phyloP scores from a whole-genome alignment of 805 yeast species.

The Candida mattraensis region DNA sequence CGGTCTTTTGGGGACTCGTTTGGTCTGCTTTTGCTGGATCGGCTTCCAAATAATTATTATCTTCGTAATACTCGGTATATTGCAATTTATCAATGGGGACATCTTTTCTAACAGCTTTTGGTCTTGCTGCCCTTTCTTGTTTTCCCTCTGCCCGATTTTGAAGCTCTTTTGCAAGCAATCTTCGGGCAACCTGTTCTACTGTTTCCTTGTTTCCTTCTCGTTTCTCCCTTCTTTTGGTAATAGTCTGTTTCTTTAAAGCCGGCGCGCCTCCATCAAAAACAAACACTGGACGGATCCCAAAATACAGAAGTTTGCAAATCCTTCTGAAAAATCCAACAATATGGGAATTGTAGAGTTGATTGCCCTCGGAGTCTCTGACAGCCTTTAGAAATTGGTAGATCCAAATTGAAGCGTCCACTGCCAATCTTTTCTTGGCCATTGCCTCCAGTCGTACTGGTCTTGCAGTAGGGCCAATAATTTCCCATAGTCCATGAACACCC shows the following conservation, averaged over 20 bases:
- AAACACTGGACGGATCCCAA: conserved; percentile 86
- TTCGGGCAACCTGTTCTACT: conserved; percentile 74
- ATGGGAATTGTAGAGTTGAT: conserved; percentile 75
- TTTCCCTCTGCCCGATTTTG: conserved; percentile 50
- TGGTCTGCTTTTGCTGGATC: conserved; percentile 8
- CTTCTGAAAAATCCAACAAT: conserved; percentile 94
- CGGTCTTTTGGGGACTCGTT: conserved; percentile 8
- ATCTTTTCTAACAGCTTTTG: conserved; percentile 13
- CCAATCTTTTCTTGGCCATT: conserved; percentile 71
- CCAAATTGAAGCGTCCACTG: conserved; percentile 99
- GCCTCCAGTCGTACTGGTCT: conserved; percentile 88
- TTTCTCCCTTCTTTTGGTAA: conserved; percentile 67
- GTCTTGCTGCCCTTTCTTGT: conserved; percentile 1
- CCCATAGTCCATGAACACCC: conserved; percentile 98
- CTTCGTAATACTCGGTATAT: conserved; percentile 38
- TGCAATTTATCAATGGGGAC: conserved; percentile 26
- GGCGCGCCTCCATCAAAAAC: conserved; percentile 98
- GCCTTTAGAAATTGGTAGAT: conserved; percentile 95
- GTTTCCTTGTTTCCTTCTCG: conserved; percentile 72
- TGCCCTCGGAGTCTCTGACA: conserved; percentile 83
- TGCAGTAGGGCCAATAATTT: conserved; percentile 83
- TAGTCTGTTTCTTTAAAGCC: conserved; percentile 73
- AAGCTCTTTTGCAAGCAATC: conserved; percentile 74
- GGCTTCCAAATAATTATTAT: conserved; percentile 27
- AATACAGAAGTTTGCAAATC: conserved; percentile 83